phyloP scores from a whole-genome alignment of 108 stramenopile species.

The Skeletonema menzelii region DNA sequence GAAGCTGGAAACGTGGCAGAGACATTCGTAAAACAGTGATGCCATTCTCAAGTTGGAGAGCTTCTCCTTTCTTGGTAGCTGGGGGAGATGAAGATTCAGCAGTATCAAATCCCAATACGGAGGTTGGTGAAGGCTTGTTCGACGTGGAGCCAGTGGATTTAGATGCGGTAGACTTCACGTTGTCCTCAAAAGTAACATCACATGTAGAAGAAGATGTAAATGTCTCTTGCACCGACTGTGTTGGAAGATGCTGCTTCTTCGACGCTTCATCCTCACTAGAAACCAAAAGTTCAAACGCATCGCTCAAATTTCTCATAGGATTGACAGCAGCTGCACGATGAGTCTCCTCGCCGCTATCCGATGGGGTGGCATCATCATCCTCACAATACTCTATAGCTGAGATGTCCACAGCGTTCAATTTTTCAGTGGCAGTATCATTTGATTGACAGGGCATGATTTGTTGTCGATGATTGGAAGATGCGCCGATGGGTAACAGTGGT shows the following conservation, averaged over 20 bases:
- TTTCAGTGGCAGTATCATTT: background rate
- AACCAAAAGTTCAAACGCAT: conserved; percentile 33
- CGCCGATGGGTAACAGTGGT: conserved; percentile 3
- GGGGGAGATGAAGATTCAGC: background rate
- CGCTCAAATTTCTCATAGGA: conserved; percentile 35
- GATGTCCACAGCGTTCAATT: background rate
- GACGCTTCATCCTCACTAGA: conserved; percentile 3
- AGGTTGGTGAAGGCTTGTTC: conserved; percentile 28
- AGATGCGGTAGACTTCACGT: background rate
- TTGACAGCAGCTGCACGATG: background rate
- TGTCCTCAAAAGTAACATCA: conserved; percentile 2
- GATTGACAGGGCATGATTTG: background rate
- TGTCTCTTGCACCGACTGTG: background rate
- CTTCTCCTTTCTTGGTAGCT: background rate
- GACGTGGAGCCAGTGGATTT: background rate
- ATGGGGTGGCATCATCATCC: background rate
- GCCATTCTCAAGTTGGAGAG: conserved; percentile 22
- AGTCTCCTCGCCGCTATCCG: background rate
- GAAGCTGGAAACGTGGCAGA: conserved; percentile 59
- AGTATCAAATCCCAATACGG: conserved; percentile 16
- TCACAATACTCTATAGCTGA: background rate
- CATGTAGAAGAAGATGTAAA: background rate
- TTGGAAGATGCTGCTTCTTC: background rate
- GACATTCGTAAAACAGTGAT: conserved; percentile 22
- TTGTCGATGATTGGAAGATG: background rate